Conservation (phyloP, 805 yeast genomes). For the Candida stauntonica region DNA sequence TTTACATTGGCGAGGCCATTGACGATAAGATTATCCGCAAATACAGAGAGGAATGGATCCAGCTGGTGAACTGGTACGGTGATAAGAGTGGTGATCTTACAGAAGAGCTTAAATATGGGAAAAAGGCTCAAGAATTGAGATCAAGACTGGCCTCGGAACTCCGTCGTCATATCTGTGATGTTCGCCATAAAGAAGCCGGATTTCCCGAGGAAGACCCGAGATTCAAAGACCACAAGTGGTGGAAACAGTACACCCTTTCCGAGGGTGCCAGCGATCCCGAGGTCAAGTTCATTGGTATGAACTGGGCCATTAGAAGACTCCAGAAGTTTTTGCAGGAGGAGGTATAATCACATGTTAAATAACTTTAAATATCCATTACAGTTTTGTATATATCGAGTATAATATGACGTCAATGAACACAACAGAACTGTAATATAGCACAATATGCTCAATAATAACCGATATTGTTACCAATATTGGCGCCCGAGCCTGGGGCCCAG, state of each 20-base stretch:
- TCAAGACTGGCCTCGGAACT: constrained; percentile 65
- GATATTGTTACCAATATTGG: no score
- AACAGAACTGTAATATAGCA: no score
- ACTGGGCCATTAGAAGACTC: constrained; percentile 76
- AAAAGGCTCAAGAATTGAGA: constrained; percentile 61
- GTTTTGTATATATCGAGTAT: no score
- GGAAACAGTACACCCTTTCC: constrained; percentile 62
- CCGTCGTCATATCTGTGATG: constrained; percentile 53
- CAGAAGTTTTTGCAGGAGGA: constrained; percentile 37
- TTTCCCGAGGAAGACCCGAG: constrained; percentile 63
- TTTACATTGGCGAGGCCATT: constrained; percentile 68
- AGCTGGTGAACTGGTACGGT: constrained; percentile 49
- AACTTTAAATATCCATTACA: no score
- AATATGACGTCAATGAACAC: no score
- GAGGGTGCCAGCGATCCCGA: constrained; percentile 69
- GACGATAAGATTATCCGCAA: constrained; percentile 52
- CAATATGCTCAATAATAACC: no score
- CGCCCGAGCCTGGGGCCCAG: constrained; percentile 24
- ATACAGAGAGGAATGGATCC: constrained; percentile 69
- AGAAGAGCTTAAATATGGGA: constrained; percentile 56
- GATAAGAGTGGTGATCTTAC: constrained; percentile 59
- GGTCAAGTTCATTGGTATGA: constrained; percentile 67
- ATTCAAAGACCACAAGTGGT: constrained; percentile 63
- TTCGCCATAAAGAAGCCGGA: constrained; percentile 38
- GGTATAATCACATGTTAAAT: background rate